Evolutionary conservation across 2,329 filamentous ascomycete genomes (phyloP).

Genomic region (Harringtonia aguacate): DNA sequence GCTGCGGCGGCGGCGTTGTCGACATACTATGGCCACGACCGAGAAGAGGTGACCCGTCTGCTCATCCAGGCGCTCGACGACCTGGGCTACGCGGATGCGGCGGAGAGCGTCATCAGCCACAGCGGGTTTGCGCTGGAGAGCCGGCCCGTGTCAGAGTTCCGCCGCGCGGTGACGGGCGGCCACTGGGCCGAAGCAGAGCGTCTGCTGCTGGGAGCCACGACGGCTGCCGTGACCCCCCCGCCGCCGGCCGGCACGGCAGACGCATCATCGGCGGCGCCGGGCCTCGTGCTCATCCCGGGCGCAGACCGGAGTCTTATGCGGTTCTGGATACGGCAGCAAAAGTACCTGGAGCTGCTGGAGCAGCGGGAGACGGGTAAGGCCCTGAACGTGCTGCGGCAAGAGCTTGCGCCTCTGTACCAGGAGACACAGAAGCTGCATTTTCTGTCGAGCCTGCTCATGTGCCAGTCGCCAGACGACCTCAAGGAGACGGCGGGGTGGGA

Average conservation of each 20-base stretch:
- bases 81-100: conserved; percentile 74
- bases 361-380: conserved; percentile 61
- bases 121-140: conserved; percentile 86
- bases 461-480: conserved; percentile 64
- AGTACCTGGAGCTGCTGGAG: conserved; percentile 86
- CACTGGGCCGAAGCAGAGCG: conserved; percentile 79
- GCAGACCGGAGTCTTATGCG: conserved; percentile 72
- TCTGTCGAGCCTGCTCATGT: conserved; percentile 87
- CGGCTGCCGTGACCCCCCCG: conserved; percentile 11
- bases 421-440: conserved; percentile 69
- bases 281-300: conserved; percentile 63
- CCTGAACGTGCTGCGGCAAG: conserved; percentile 71
- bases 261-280: conserved; percentile 21
- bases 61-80: conserved; percentile 85
- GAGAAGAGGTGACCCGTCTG: conserved; percentile 86
- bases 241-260: background rate
- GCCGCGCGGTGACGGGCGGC: conserved; percentile 68
- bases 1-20: background rate
- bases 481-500: conserved; percentile 75
- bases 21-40: conserved; percentile 72
- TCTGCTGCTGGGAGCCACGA: conserved; percentile 52
- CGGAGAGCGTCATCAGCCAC: conserved; percentile 62
- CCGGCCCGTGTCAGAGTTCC: conserved; percentile 74
- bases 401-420: conserved; percentile 77
- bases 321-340: conserved; percentile 85